Evolutionary conservation across 225 moss, liverwort and hornwort genomes (phyloP).

Genomic region (Antitrichia curtipendula): DNA sequence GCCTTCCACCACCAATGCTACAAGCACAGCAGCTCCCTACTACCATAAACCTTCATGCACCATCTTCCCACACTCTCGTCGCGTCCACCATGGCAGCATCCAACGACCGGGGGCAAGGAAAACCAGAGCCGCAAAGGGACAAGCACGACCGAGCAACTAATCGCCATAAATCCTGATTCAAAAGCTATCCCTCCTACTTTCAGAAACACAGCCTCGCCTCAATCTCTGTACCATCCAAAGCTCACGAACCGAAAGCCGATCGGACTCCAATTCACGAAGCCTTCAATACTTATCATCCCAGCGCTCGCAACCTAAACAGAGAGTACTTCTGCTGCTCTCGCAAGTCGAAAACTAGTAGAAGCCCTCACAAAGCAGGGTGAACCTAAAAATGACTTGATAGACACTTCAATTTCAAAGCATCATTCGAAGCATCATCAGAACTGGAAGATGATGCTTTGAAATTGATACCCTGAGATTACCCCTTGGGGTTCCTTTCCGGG

Average conservation of each 20-base stretch:
- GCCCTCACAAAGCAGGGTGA: background rate
- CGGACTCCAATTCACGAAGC: background rate
- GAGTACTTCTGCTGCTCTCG: background rate
- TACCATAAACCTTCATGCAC: slow-evolving; percentile 8
- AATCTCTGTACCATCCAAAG: background rate
- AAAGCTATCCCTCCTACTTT: background rate
- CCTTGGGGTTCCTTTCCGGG: background rate
- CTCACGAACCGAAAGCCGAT: background rate
- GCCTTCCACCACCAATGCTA: slow-evolving; percentile 52
- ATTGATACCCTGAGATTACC: background rate
- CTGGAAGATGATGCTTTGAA: background rate
- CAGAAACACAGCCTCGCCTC: background rate
- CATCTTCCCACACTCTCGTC: background rate
- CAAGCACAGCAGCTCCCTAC: slow-evolving; percentile 23
- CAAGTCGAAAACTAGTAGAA: background rate
- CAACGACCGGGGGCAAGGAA: background rate
- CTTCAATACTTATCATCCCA: background rate
- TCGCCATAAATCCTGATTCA: slow-evolving; percentile 17
- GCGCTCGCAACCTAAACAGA: background rate
- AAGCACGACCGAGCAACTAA: background rate
- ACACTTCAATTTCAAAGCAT: background rate
- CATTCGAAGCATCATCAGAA: background rate
- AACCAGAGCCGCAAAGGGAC: background rate
- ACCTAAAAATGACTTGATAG: background rate
- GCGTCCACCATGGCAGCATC: slow-evolving; percentile 15